Percentiles rank a stretch among this genome's conserved stretches.
These are phyloP conservation scores for Rhizopogon rudus DNA, from an alignment of 768 basidiomycete species.

Conservation along the genomic window DNA sequence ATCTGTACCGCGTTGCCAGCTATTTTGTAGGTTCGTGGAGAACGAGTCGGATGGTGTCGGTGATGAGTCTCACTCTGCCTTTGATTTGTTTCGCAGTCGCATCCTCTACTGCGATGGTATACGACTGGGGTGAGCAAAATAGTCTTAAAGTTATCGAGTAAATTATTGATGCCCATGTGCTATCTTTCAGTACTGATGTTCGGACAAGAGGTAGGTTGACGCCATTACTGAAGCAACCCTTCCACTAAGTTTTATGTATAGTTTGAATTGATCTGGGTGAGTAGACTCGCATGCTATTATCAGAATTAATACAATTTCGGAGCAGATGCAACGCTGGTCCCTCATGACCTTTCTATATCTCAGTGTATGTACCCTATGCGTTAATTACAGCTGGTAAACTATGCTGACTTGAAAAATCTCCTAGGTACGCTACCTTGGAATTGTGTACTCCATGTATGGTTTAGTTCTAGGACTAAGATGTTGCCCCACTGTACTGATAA, in stretches of 20 bases:
- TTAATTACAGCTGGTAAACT: background rate
- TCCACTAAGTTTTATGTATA: background rate
- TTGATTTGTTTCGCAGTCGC: background rate
- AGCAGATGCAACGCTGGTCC: background rate
- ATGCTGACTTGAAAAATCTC: background rate
- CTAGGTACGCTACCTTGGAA: background rate
- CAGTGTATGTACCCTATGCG: background rate
- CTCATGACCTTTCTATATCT: background rate
- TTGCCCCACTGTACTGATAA: background rate
- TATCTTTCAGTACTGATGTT: background rate
- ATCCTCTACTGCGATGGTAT: background rate
- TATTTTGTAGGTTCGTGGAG: background rate
- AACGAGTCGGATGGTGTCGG: background rate
- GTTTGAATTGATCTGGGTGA: background rate
- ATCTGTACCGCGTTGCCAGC: background rate
- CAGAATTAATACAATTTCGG: background rate
- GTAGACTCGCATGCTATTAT: background rate
- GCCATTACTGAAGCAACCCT: background rate
- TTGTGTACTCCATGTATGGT: background rate
- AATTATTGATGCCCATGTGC: background rate
- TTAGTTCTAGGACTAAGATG: background rate
- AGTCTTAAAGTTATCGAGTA: too few species aligned
- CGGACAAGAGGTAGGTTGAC: background rate
- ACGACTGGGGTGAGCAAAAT: background rate
- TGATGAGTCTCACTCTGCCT: background rate